Conservation (phyloP, 805 yeast species). For the Vanderwaltozyma verrucispora region DNA sequence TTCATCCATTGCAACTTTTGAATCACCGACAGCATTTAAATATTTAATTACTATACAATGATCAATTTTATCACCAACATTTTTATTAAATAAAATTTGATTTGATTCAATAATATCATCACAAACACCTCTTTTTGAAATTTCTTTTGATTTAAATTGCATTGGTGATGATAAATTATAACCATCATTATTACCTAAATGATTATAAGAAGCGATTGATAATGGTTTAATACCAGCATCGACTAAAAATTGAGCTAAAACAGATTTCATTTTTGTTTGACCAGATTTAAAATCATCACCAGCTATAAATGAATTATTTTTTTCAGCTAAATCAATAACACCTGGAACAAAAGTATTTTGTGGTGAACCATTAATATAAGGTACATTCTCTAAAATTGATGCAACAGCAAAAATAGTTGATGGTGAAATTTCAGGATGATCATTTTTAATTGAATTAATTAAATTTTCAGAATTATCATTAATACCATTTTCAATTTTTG, state of each 20-base stretch:
- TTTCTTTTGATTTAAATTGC: conserved; percentile 94
- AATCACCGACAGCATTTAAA: conserved; percentile 89
- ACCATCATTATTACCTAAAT: conserved; percentile 94
- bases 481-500: conserved; percentile 66
- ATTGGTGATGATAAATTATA: conserved; percentile 81
- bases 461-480: conserved; percentile 83
- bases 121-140: conserved; percentile 83
- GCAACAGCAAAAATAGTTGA: conserved; percentile 94
- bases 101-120: conserved; percentile 91
- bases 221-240: conserved; percentile 96
- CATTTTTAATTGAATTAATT: conserved; percentile 58
- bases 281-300: conserved; percentile 98
- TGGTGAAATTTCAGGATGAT: conserved; percentile 80
- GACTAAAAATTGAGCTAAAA: conserved; percentile 86
- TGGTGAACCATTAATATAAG: conserved; percentile 94
- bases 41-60: conserved; percentile 95
- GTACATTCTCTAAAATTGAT: conserved; percentile 73
- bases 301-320: conserved; percentile 67
- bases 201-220: conserved; percentile 92
- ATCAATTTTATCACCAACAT: conserved; percentile 68
- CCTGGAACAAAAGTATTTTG: conserved; percentile 98
- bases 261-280: conserved; percentile 94
- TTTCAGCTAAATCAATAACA: conserved; percentile 78
- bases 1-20: conserved; percentile 98
- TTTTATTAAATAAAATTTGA: conserved; percentile 53